A percentile compares a stretch with the other conserved stretches of the same genome.
Conservation (phyloP, 2,329 filamentous ascomycete genomes). For the Microcyclospora tardicrescens region DNA sequence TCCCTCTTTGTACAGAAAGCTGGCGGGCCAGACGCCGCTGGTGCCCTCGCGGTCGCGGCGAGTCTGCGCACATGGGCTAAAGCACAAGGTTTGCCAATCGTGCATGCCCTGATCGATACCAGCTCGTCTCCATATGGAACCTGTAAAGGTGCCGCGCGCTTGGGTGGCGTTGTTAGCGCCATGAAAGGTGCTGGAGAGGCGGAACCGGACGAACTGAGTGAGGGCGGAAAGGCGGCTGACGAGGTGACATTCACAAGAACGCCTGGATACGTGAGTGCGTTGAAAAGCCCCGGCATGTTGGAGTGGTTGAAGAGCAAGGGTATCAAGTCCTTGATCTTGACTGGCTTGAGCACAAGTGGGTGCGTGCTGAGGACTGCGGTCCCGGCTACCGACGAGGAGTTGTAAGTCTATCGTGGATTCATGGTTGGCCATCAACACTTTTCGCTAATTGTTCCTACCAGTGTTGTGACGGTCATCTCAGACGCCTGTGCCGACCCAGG, state of each 20-base stretch:
- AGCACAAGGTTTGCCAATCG: conserved; percentile 4
- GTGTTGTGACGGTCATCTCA: conserved; percentile 7
- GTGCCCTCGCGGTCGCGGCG: conserved; percentile 1
- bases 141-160: conserved; percentile 2
- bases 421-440: too few species aligned
- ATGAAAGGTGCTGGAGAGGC: neutral
- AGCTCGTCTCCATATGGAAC: neutral
- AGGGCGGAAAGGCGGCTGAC: neutral
- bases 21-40: neutral
- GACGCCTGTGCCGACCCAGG: conserved; percentile 9
- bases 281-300: conserved; percentile 4
- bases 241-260: conserved; percentile 3
- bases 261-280: conserved; percentile 4
- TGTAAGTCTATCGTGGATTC: neutral
- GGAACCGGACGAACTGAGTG: conserved; percentile 1
- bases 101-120: conserved; percentile 7
- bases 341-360: conserved; percentile 7
- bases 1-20: conserved; percentile 2
- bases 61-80: conserved; percentile 7
- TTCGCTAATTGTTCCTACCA: too few species aligned
- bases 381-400: conserved; percentile 6
- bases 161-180: neutral
- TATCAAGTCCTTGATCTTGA: conserved; percentile 7
- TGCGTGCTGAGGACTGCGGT: conserved; percentile 7
- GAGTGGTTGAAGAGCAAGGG: conserved; percentile 5